Percentiles rank a stretch among this genome's conserved stretches.
Conservation (phyloP, 1,284 basidiomycete genomes). For the Austroboletus novae-zelandiae region DNA sequence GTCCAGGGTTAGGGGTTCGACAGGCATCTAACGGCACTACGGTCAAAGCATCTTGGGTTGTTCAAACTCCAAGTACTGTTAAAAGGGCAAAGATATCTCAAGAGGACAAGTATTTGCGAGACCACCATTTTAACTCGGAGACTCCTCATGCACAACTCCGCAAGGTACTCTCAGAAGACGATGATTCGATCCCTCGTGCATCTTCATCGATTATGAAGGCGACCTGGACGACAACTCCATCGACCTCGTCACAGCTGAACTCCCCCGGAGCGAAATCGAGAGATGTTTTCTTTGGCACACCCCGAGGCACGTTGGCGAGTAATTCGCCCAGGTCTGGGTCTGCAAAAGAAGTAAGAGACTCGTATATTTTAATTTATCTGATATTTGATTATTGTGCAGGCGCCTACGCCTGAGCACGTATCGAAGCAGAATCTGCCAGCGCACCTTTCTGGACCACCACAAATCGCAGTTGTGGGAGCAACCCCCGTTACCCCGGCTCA, state of each 20-base stretch:
- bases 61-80: slow-evolving; percentile 26
- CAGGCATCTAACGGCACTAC: slow-evolving; percentile 20
- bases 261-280: slow-evolving; percentile 16
- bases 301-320: slow-evolving; percentile 19
- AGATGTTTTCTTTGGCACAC: slow-evolving; percentile 19
- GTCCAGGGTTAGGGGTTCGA: slow-evolving; percentile 14
- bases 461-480: slow-evolving; percentile 32
- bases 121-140: slow-evolving; percentile 19
- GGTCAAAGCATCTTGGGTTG: slow-evolving; percentile 33
- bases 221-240: slow-evolving; percentile 25
- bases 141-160: slow-evolving; percentile 31
- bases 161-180: slow-evolving; percentile 33
- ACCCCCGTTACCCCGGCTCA: slow-evolving; percentile 20
- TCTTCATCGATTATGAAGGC: slow-evolving; percentile 32
- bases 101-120: slow-evolving; percentile 31
- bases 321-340: slow-evolving; percentile 23
- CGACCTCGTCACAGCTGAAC: slow-evolving; percentile 25
- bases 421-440: slow-evolving; percentile 9
- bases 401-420: slow-evolving; percentile 20
- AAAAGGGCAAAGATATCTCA: slow-evolving; percentile 19
- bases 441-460: slow-evolving; percentile 21
- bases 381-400: slow-evolving; percentile 7
- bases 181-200: slow-evolving; percentile 22
- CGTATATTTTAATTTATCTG: neutral
- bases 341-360: slow-evolving; percentile 26